Evolutionary conservation across 805 yeast genomes (phyloP).

Genomic region (Cyberlindnera euphorbiiphila): DNA sequence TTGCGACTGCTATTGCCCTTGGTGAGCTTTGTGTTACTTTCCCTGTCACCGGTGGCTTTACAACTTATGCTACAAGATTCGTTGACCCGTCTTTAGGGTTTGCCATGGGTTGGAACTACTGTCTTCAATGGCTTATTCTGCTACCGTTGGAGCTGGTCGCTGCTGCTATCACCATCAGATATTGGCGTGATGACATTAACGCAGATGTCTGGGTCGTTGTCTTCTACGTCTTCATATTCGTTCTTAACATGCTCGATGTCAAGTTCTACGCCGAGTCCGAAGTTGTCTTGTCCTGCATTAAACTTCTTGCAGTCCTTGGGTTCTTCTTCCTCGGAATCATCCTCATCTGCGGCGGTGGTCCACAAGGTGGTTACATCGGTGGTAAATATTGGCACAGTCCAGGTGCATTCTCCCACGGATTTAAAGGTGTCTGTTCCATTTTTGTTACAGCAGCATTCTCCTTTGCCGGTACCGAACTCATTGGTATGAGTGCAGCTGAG

Average conservation of each 20-base stretch:
- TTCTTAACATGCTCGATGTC: slow-evolving; percentile 49
- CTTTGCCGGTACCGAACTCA: slow-evolving; percentile 68
- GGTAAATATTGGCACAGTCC: slow-evolving; percentile 49
- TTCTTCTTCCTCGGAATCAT: slow-evolving; percentile 46
- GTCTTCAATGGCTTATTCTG: slow-evolving; percentile 50
- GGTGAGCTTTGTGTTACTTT: slow-evolving; percentile 52
- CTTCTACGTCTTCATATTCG: slow-evolving; percentile 42
- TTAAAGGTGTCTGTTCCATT: slow-evolving; percentile 69
- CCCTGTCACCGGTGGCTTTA: slow-evolving; percentile 53
- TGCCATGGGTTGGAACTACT: slow-evolving; percentile 49
- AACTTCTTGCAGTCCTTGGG: slow-evolving; percentile 44
- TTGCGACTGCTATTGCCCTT: slow-evolving; percentile 51
- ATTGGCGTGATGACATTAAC: slow-evolving; percentile 46
- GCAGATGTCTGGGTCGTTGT: slow-evolving; percentile 58
- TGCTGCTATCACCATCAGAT: slow-evolving; percentile 50
- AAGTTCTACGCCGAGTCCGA: slow-evolving; percentile 54
- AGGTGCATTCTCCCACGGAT: slow-evolving; percentile 48
- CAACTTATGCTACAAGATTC: slow-evolving; percentile 45
- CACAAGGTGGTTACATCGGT: slow-evolving; percentile 45
- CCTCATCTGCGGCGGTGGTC: slow-evolving; percentile 52
- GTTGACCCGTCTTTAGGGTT: slow-evolving; percentile 54
- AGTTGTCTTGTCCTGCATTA: slow-evolving; percentile 42
- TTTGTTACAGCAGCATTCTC: slow-evolving; percentile 75
- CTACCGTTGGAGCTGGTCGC: slow-evolving; percentile 58
- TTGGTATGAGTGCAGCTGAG: slow-evolving; percentile 77